phyloP scores from a whole-genome alignment of 257 asterid genomes.

The Thymus mandschuricus region DNA sequence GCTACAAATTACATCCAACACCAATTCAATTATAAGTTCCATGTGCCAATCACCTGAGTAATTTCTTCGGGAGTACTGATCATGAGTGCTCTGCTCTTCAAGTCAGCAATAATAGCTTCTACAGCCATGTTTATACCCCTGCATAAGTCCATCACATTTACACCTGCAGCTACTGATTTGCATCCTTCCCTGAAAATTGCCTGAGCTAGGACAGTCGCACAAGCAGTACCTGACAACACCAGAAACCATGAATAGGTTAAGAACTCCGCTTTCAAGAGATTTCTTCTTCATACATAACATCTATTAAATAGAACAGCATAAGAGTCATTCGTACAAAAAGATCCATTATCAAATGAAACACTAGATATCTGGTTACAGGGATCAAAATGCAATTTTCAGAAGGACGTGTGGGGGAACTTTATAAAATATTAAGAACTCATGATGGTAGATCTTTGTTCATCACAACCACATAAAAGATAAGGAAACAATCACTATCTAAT shows the following conservation, averaged over 20 bases:
- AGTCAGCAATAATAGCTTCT: slow-evolving; percentile 73
- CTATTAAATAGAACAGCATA: background rate
- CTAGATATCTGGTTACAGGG: background rate
- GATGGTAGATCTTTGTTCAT: no score
- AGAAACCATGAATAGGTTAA: slow-evolving; percentile 24
- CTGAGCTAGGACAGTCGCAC: slow-evolving; percentile 92
- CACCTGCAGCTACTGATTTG: slow-evolving; percentile 85
- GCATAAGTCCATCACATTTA: slow-evolving; percentile 89
- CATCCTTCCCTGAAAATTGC: slow-evolving; percentile 90
- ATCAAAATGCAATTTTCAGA: background rate
- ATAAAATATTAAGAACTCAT: no score
- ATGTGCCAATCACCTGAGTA: slow-evolving; percentile 64
- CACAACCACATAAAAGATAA: no score
- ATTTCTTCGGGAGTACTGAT: slow-evolving; percentile 93
- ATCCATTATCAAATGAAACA: background rate
- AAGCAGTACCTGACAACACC: slow-evolving; percentile 78
- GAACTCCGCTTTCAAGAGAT: slow-evolving; percentile 17
- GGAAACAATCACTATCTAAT: no score
- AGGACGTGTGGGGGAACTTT: background rate
- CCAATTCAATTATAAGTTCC: slow-evolving; percentile 7
- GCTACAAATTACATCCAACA: slow-evolving; percentile 16
- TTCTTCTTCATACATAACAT: slow-evolving; percentile 1
- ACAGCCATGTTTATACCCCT: slow-evolving; percentile 85
- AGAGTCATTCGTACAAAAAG: background rate
- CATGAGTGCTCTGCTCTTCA: slow-evolving; percentile 84